phyloP scores from a whole-genome alignment of 2,329 filamentous ascomycete species.

The Trichoderma sp. region DNA sequence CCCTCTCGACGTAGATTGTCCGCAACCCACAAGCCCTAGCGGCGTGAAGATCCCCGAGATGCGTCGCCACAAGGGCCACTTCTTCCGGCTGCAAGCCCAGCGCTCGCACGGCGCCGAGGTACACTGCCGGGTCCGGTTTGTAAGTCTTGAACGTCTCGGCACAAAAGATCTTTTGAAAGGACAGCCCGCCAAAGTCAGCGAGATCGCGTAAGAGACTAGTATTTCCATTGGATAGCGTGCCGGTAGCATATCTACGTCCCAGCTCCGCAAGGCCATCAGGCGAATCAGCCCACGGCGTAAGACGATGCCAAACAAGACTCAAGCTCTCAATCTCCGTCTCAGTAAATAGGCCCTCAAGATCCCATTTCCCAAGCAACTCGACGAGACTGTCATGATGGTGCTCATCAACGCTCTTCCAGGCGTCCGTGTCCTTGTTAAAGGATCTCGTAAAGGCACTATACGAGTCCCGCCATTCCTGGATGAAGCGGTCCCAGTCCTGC shows the following conservation, averaged over 20 bases:
- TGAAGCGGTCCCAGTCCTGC: constrained; percentile 64
- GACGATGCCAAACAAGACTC: constrained; percentile 69
- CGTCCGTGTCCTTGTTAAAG: constrained; percentile 49
- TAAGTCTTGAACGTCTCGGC: constrained; percentile 73
- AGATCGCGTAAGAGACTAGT: constrained; percentile 66
- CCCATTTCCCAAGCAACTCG: constrained; percentile 57
- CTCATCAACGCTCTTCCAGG: constrained; percentile 71
- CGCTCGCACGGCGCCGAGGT: constrained; percentile 64
- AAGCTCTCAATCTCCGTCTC: constrained; percentile 64
- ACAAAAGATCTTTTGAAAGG: constrained; percentile 64
- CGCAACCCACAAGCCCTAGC: constrained; percentile 65
- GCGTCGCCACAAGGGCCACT: constrained; percentile 77
- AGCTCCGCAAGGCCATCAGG: constrained; percentile 57
- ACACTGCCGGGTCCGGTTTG: constrained; percentile 70
- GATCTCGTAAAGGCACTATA: constrained; percentile 62
- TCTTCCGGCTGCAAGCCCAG: constrained; percentile 59
- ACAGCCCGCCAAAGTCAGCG: constrained; percentile 56
- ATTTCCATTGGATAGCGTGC: constrained; percentile 77
- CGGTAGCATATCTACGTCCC: constrained; percentile 56
- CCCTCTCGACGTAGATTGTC: constrained; percentile 74
- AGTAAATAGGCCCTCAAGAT: constrained; percentile 60
- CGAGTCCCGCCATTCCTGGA: constrained; percentile 67
- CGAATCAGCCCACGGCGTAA: constrained; percentile 70
- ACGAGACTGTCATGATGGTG: constrained; percentile 67
- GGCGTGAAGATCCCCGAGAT: constrained; percentile 67